phyloP scores from a whole-genome alignment of 805 yeast species.

The Ogataea salicorniae region DNA sequence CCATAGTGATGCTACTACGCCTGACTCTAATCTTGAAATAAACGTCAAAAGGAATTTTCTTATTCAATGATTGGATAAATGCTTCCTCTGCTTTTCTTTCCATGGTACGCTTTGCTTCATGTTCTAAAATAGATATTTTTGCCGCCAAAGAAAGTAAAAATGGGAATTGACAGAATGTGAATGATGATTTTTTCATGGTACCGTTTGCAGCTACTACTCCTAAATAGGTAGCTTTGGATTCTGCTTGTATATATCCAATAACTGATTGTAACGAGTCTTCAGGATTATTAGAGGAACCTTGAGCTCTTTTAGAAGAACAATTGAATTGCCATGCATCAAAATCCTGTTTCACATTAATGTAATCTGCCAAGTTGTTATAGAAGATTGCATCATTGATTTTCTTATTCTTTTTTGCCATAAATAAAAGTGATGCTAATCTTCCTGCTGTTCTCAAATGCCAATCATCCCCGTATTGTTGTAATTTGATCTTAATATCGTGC shows the following conservation, averaged over 20 bases:
- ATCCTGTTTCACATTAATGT: slow-evolving; percentile 68
- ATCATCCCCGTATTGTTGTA: slow-evolving; percentile 65
- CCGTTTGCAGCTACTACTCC: slow-evolving; percentile 33
- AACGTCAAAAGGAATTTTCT: slow-evolving; percentile 57
- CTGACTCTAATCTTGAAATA: slow-evolving; percentile 65
- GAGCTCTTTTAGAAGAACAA: slow-evolving; percentile 16
- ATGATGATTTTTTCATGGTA: slow-evolving; percentile 24
- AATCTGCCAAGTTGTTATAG: slow-evolving; percentile 81
- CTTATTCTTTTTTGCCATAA: slow-evolving; percentile 43
- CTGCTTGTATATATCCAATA: slow-evolving; percentile 40
- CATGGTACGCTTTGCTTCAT: slow-evolving; percentile 78
- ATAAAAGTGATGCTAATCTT: slow-evolving; percentile 48
- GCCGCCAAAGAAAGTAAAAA: slow-evolving; percentile 77
- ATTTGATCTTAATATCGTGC: slow-evolving; percentile 34
- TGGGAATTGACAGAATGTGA: slow-evolving; percentile 78
- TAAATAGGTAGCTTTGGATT: slow-evolving; percentile 23
- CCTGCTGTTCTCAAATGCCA: slow-evolving; percentile 79
- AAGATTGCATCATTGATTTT: slow-evolving; percentile 41
- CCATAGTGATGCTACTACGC: slow-evolving; percentile 61
- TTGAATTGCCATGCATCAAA: slow-evolving; percentile 77
- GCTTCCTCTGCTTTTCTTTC: slow-evolving; percentile 87
- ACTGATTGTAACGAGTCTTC: slow-evolving; percentile 32
- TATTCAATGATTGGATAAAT: slow-evolving; percentile 67
- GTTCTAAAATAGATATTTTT: slow-evolving; percentile 73
- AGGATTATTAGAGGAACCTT: background rate